phyloP scores from a whole-genome alignment of 805 yeast species.

The Saccharomycopsis olivae region DNA sequence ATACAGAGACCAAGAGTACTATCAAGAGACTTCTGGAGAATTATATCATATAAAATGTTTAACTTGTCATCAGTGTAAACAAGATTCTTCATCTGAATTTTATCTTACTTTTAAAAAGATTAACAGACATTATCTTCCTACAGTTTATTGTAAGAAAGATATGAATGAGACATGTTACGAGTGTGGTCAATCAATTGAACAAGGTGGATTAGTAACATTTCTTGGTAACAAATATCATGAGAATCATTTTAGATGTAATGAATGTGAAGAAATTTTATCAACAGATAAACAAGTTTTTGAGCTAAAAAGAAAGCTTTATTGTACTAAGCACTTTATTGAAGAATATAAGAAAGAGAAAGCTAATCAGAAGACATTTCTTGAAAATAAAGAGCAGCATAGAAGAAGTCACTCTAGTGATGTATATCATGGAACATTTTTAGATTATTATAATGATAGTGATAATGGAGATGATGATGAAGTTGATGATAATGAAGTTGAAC shows the following conservation, averaged over 20 bases:
- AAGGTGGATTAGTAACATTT: conserved; percentile 14
- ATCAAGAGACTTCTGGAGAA: conserved; percentile 6
- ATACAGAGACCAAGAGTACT: conserved; percentile 4
- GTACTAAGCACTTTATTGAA: conserved; percentile 8
- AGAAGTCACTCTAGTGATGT: not conserved
- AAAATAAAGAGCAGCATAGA: not conserved
- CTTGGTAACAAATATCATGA: conserved; percentile 15
- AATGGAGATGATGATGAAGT: conserved; percentile 2
- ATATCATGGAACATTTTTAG: conserved; percentile 1
- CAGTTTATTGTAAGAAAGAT: conserved; percentile 17
- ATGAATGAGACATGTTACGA: conserved; percentile 11
- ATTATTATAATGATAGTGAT: conserved; percentile 3
- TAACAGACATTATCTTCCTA: conserved; percentile 12
- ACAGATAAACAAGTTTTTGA: conserved; percentile 7
- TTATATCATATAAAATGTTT: conserved; percentile 14
- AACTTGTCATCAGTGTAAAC: conserved; percentile 15
- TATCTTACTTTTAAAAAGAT: conserved; percentile 16
- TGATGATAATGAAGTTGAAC: conserved; percentile 2
- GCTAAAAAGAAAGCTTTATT: conserved; percentile 9
- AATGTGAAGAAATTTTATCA: conserved; percentile 5
- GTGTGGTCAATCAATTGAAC: conserved; percentile 11
- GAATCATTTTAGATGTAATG: conserved; percentile 12
- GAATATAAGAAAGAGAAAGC: conserved; percentile 8
- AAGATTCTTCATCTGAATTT: conserved; percentile 14
- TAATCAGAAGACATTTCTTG: not conserved